Conservation (phyloP, 164 flowering plant genomes). For the Cinnamomum micranthum region DNA sequence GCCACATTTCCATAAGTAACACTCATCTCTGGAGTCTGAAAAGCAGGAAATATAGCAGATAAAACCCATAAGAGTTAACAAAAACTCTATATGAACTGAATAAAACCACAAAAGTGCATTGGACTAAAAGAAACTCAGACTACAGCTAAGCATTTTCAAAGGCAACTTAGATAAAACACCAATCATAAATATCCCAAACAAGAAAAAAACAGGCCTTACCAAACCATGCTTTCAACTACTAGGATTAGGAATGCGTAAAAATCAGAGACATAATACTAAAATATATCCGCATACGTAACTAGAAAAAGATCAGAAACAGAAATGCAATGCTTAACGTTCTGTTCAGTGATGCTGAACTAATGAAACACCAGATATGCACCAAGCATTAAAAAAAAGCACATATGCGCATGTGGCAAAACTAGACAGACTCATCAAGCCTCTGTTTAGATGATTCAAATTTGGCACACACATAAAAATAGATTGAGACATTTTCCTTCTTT, state of each 20-base stretch:
- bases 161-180: background rate
- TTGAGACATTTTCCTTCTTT: too few species aligned
- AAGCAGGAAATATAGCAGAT: conserved; percentile 6
- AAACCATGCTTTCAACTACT: background rate
- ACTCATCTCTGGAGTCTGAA: conserved; percentile 18
- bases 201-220: background rate
- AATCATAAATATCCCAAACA: background rate
- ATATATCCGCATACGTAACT: too few species aligned
- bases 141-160: background rate
- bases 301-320: too few species aligned
- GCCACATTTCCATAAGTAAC: conserved; percentile 8
- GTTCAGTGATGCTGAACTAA: too few species aligned
- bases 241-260: background rate
- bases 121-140: background rate
- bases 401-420: too few species aligned
- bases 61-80: conserved; percentile 2
- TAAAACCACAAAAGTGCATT: background rate
- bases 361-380: too few species aligned
- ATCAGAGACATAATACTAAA: background rate
- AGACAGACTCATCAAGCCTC: too few species aligned
- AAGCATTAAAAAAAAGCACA: too few species aligned
- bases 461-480: too few species aligned
- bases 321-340: too few species aligned
- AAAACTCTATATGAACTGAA: background rate
- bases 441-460: too few species aligned